Evolutionary conservation across 768 basidiomycete genomes (phyloP), one percentile per base, ranked within the genome.

Genomic region (Tylopilus vinaceipallidus): DNA sequence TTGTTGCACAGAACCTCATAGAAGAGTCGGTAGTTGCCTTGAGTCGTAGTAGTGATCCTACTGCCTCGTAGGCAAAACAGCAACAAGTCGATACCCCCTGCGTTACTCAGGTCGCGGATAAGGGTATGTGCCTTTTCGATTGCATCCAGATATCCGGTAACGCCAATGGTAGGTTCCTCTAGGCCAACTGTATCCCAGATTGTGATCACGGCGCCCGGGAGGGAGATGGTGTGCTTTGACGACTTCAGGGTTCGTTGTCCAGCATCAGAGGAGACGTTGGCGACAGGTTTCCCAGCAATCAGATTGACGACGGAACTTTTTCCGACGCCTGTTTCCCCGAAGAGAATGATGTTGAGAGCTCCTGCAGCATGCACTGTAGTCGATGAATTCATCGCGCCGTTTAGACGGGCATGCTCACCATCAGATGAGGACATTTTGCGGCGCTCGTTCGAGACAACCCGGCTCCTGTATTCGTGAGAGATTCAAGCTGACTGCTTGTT

Each of bases 281-380:
- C 74, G 14, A 59, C 30, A 1, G 59, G 47, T 2, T 47, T 14
- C 24, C 63, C 67, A 22, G 62, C 61, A n/a, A 77, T 52, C 59
- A 77, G 66, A 57, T 77, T 77, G 50, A 77, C 61, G 35, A 75
- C 62, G 16, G 73, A 74, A 45, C 76, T 77, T 49, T 77, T 77
- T 13, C 71, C 70, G 44, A 69, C 66, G 2, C 66, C 66, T 2
- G 56, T 57, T 49, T 67, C 66, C 20, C 66, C 66, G 26, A 67
- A 67, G 39, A 67, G 58, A n/a, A 67, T 56, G 20, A 67, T 42
- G 14, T 69, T 67, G 54, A 66, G 49, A 27, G 54, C 41, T 41
- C 36, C 44, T 46, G 23, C 2, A 27, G 16, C n/a, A 19, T 7
- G 11, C 12, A 29, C 38, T 40, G 40, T 45, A 33, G 29, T 52